Conservation (phyloP, 129 eudicot species). For the Flaveria sonorensis region DNA sequence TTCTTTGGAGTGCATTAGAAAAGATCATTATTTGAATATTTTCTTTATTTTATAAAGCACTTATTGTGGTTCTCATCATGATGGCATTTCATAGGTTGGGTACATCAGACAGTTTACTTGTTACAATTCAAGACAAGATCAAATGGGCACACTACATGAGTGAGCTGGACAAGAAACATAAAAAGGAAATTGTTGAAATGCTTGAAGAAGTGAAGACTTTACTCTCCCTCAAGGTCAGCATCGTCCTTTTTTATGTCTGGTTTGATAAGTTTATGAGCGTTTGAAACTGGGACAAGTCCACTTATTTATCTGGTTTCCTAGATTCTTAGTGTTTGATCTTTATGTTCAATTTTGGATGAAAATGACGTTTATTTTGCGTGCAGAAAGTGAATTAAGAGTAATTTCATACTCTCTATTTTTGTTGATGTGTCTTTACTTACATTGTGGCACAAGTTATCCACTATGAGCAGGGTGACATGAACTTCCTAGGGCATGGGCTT, state of each 20-base stretch:
- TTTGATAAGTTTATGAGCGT: conserved; percentile 8
- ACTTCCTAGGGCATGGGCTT: conserved; percentile 80
- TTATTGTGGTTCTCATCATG: conserved; percentile 6
- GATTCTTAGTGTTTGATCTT: not conserved
- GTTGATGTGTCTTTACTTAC: conserved; percentile 93
- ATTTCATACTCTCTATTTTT: conserved; percentile 46
- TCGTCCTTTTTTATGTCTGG: conserved; percentile 11
- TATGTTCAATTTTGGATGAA: not conserved
- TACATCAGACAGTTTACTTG: conserved; percentile 72
- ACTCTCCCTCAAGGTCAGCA: conserved; percentile 77
- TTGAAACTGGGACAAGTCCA: conserved; percentile 9
- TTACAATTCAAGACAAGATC: conserved; percentile 86
- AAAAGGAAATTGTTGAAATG: conserved; percentile 69
- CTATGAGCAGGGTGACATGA: conserved; percentile 95
- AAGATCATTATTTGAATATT: not conserved
- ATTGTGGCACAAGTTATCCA: conserved; percentile 89
- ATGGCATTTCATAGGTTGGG: conserved; percentile 56
- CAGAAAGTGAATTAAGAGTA: conserved; percentile 2
- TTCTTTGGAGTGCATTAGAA: not conserved
- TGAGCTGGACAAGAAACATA: conserved; percentile 79
- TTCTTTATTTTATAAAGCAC: not conserved
- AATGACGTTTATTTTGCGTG: conserved; percentile 7
- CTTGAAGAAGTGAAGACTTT: conserved; percentile 73
- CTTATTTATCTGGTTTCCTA: not conserved
- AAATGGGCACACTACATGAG: conserved; percentile 93